A percentile compares a stretch with the other conserved stretches of the same genome.
phyloP scores from a whole-genome alignment of 164 flowering plant species.

The Kalanchoe fedtschenkoi region DNA sequence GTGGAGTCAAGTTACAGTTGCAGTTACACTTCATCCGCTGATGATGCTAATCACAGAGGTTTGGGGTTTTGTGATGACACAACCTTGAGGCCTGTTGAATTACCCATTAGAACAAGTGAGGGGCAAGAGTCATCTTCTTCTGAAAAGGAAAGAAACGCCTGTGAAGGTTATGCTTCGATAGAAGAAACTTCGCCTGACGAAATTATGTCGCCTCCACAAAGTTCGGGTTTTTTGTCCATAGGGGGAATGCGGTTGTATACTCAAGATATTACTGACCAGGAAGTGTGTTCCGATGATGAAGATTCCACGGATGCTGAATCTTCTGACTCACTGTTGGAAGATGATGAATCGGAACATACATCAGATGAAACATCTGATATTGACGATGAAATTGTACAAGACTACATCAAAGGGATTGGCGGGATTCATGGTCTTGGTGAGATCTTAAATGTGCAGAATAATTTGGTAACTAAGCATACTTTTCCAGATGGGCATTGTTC shows the following conservation, averaged over 20 bases:
- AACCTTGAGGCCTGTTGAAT: slow-evolving; percentile 17
- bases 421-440: slow-evolving; percentile 27
- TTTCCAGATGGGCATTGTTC: slow-evolving; percentile 36
- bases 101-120: slow-evolving; percentile 22
- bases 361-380: slow-evolving; percentile 52
- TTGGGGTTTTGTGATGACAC: slow-evolving; percentile 55
- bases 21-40: slow-evolving; percentile 41
- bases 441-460: slow-evolving; percentile 38
- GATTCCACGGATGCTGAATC: slow-evolving; percentile 5
- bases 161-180: background rate
- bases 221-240: slow-evolving; percentile 67
- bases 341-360: slow-evolving; percentile 18
- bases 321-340: background rate
- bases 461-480: slow-evolving; percentile 23
- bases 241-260: slow-evolving; percentile 73
- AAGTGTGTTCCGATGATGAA: slow-evolving; percentile 35
- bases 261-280: slow-evolving; percentile 55
- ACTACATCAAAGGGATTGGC: slow-evolving; percentile 85
- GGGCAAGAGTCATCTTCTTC: slow-evolving; percentile 11
- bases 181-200: slow-evolving; percentile 11
- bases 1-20: slow-evolving; percentile 21
- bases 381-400: slow-evolving; percentile 72
- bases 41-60: slow-evolving; percentile 42
- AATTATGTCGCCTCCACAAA: slow-evolving; percentile 29
- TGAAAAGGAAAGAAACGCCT: background rate